Evolutionary conservation across 2,329 filamentous ascomycete species (phyloP).

Genomic region (Clonostachys chloroleuca): DNA sequence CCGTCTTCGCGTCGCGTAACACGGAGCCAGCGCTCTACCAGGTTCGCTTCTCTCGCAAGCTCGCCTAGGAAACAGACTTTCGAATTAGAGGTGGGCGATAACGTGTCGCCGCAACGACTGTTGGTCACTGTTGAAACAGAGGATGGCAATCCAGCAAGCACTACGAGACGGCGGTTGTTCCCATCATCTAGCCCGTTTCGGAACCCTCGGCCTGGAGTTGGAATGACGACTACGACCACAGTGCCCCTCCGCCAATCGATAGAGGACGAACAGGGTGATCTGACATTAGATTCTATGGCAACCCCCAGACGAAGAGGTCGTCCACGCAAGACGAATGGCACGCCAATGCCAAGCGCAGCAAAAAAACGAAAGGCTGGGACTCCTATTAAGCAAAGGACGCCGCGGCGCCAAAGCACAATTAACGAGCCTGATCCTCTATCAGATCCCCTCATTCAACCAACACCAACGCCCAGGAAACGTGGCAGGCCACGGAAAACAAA

Average conservation of each 20-base stretch:
- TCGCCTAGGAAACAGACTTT: conserved; percentile 55
- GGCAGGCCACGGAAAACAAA: conserved; percentile 6
- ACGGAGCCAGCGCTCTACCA: conserved; percentile 32
- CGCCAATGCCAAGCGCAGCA: conserved; percentile 37
- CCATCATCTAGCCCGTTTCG: conserved; percentile 30
- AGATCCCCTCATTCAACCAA: conserved; percentile 14
- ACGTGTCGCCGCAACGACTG: conserved; percentile 43
- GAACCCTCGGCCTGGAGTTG: neutral
- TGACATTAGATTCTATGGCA: conserved; percentile 20
- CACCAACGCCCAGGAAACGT: conserved; percentile 14
- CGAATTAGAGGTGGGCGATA: conserved; percentile 49
- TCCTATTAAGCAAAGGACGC: conserved; percentile 27
- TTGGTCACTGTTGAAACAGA: conserved; percentile 52
- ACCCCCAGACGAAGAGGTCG: conserved; percentile 39
- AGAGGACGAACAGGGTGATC: conserved; percentile 25
- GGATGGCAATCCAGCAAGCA: conserved; percentile 16
- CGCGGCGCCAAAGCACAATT: conserved; percentile 20
- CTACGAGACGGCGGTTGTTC: conserved; percentile 35
- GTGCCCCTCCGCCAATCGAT: conserved; percentile 43
- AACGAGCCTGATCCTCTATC: conserved; percentile 13
- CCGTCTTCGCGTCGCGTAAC: conserved; percentile 36
- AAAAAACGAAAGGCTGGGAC: conserved; percentile 41
- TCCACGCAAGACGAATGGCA: conserved; percentile 45
- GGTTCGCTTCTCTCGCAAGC: conserved; percentile 25
- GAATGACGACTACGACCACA: conserved; percentile 38